Conservation (phyloP, 75 land plant species). For the Larix kaempferi region DNA sequence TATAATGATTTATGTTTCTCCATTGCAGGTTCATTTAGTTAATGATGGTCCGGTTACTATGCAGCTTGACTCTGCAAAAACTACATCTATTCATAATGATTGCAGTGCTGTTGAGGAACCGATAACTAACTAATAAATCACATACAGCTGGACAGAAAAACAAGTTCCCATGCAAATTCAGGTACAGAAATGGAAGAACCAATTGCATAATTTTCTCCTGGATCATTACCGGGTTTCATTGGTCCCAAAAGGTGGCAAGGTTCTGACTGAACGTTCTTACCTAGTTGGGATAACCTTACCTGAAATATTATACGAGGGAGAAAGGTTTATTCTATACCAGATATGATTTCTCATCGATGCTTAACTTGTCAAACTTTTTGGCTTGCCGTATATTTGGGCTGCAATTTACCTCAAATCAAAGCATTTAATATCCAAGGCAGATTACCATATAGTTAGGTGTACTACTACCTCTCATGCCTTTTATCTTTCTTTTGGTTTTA, state of each 20-base stretch:
- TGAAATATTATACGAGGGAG: too few species aligned
- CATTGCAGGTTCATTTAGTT: constrained; percentile 39
- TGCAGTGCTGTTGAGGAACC: background rate
- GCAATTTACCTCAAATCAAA: background rate
- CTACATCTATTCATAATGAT: background rate
- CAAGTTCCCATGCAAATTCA: background rate
- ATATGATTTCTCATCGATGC: too few species aligned
- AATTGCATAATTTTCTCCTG: too few species aligned
- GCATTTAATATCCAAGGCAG: background rate
- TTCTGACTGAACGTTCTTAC: too few species aligned
- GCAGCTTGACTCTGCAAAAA: constrained; percentile 30
- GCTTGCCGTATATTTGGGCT: background rate
- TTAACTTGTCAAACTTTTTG: background rate
- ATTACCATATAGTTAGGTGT: too few species aligned
- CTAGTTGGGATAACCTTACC: too few species aligned
- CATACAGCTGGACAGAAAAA: background rate
- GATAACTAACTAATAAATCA: background rate
- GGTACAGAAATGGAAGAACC: background rate
- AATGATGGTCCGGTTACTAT: constrained; percentile 46
- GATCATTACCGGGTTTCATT: too few species aligned
- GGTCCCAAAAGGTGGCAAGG: too few species aligned
- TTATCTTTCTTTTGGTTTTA: too few species aligned
- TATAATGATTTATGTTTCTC: too few species aligned
- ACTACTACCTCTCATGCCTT: too few species aligned
- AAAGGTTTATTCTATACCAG: too few species aligned